Base-by-base conservation (phyloP, 371 early-diverging fungal species). In the Mortierella sp. region DNA sequence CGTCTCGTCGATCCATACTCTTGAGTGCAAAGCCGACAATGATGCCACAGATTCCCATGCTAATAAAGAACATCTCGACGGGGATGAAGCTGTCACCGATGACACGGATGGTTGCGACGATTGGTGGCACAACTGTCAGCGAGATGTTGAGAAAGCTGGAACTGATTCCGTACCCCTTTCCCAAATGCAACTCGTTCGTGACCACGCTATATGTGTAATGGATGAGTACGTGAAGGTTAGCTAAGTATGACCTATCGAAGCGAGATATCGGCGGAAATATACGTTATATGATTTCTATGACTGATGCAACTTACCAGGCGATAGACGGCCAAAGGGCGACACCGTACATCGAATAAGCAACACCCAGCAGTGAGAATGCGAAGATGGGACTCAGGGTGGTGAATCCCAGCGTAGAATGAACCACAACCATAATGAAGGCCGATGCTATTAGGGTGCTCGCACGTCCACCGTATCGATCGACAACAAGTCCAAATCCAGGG, bases 311-410 rank as follows among this genome's bases (percentile, higher is more conserved):
- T 19, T 77, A 81, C 81, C 81, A 81, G 0, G 92, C 91, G 53
- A 92, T 85, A 31, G 89, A 89, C 0, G 92, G 91, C 92, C 92
- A 92, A 19, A 92, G 79, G 5, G 90, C 91, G 5, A 89, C 90
- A 24, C 91, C 91, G 75, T 91, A 91, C 78, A 92, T 86, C 7
- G 89, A 78, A 77, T 92, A 92, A 9, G 87, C 86, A 9, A 90
- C 64, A 19, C 92, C 91, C 10, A 91, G 82, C 16, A 88, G 65
- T 16, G 89, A 64, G n/a, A 91, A 80, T n/a, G 90, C 86, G 43
- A 76, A 64, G 9, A 90, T 80, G 3, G 91, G 91, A 64, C 74
- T 78, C 52, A 90, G 37, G 44, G 71, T 73, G 2, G 91, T 88
- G 67, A 91, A 79, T 13, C 88, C 91, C 34, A 92, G 86, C 0